Base-by-base conservation (phyloP, 257 asterid genomes). In the Hygrophila difformis region DNA sequence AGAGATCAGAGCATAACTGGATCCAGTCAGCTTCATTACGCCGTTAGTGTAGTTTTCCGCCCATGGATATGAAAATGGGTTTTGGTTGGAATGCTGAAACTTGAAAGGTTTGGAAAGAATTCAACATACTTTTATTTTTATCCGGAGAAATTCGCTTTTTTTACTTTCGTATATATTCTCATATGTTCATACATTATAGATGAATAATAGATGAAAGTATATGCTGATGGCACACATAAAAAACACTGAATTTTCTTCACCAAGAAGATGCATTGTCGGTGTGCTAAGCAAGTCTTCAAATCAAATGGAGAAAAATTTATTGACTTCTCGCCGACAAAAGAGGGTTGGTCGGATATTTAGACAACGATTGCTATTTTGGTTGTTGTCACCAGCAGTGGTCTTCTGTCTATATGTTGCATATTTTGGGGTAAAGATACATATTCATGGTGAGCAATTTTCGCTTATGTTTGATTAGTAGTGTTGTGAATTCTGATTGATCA, bases 401-500 rank as follows among this genome's bases (percentile, higher is more conserved):
- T 75, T 81, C 69, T 69, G 66, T 13, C 55, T 76, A 47, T 82
- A 51, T 66, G 67, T 80, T 39, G 69, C 78, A 2, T 74, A 62
- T 63, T 73, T 86, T 58, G 82, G 87, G 47, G 49, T 70, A 35
- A 69, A 73, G 72, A 68, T 82, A 68, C 85, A 79, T 65, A 65
- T 75, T 40, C 84, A 70, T 44, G 96, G 98, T 85, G 55, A 77
- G 81, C 53, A 20, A 23, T 34, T 34, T 46, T 33, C 7, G 20
- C 23, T 15, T 22, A 7, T 39, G 44, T 39, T 2, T 9, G 8
- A 39, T 39, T 7, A 10, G 15, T 39, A 8, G 2, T 39, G 44
- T 2, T 18, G 12, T 31, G 53, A 22, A 45, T 8, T 26, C 7
- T 5, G 31, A 26, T 26, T 3, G 35, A 17, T 37, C 34, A 17